phyloP scores from a whole-genome alignment of 768 basidiomycete species.

The Tubosaeta sp. region DNA sequence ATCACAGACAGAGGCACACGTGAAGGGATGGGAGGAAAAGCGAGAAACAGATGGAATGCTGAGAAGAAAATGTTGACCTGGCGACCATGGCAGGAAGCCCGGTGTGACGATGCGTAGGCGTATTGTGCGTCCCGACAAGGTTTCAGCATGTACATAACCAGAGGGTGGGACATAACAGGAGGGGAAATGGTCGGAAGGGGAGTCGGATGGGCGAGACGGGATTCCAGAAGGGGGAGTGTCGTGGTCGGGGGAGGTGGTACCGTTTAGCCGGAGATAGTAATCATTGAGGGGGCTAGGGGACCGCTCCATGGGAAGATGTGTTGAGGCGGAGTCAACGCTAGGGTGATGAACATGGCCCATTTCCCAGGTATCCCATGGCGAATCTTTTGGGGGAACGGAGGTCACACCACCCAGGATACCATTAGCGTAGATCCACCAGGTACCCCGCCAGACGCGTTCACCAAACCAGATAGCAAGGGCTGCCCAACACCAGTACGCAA shows the following conservation, averaged over 20 bases:
- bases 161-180: conserved; percentile 47
- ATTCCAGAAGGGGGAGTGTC: background rate
- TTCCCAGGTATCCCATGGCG: conserved; percentile 21
- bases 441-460: conserved; percentile 55
- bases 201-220: background rate
- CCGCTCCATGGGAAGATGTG: conserved; percentile 4
- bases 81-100: conserved; percentile 57
- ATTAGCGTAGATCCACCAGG: conserved; percentile 58
- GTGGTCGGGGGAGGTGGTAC: background rate
- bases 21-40: conserved; percentile 70
- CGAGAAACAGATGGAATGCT: conserved; percentile 59
- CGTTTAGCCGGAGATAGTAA: conserved; percentile 15
- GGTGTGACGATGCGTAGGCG: conserved; percentile 62
- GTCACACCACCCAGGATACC: conserved; percentile 38
- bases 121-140: conserved; percentile 66
- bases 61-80: conserved; percentile 77
- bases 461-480: conserved; percentile 59
- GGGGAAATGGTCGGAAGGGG: background rate
- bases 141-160: conserved; percentile 64
- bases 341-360: conserved; percentile 15
- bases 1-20: conserved; percentile 59
- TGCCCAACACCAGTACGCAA: conserved; percentile 66
- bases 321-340: conserved; percentile 2
- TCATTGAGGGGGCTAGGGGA: conserved; percentile 24
- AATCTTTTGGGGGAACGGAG: conserved; percentile 1